Percentiles rank a stretch among this genome's conserved stretches.
phyloP scores from a whole-genome alignment of 2,329 filamentous ascomycete genomes.

The Juglanconis juglandina region DNA sequence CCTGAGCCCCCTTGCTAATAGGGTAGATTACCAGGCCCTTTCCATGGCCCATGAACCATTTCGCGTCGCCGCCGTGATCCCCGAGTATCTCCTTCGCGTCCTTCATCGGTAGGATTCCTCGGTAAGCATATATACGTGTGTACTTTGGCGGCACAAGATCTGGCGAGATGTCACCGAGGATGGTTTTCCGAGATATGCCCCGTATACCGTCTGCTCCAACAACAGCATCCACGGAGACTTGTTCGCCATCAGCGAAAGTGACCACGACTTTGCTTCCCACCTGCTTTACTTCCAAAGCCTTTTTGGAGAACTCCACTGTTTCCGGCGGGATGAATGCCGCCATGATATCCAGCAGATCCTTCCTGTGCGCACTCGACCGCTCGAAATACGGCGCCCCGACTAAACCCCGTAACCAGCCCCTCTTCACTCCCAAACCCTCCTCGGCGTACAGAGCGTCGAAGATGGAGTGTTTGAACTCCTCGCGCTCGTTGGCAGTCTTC shows the following conservation, averaged over 20 bases:
- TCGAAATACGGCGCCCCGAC: constrained; percentile 35
- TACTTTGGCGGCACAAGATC: constrained; percentile 26
- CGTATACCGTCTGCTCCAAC: constrained; percentile 28
- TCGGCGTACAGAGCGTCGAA: constrained; percentile 39
- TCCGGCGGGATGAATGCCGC: constrained; percentile 27
- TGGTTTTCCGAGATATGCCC: constrained; percentile 23
- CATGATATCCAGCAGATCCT: constrained; percentile 41
- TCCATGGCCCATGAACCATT: constrained; percentile 10
- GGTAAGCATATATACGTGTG: constrained; percentile 26
- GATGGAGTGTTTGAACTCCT: constrained; percentile 35
- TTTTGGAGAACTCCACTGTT: constrained; percentile 26
- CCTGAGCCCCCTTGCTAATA: constrained; percentile 11
- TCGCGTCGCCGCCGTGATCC: constrained; percentile 20
- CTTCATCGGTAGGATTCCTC: constrained; percentile 27
- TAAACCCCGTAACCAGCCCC: constrained; percentile 27
- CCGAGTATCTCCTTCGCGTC: constrained; percentile 25
- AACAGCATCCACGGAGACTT: constrained; percentile 21
- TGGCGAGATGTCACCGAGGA: constrained; percentile 23
- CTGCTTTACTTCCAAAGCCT: constrained; percentile 23
- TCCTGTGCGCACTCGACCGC: constrained; percentile 38
- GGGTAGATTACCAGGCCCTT: constrained; percentile 4
- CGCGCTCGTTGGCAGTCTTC: constrained; percentile 35
- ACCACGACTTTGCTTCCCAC: constrained; percentile 21
- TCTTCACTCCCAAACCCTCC: constrained; percentile 35
- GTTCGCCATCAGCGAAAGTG: constrained; percentile 23